A percentile compares a stretch with the other conserved stretches of the same genome.
These are phyloP conservation scores for Endoconidiophora laricicola DNA, from an alignment of 2,329 filamentous ascomycete genomes.

Conservation along the genomic window DNA sequence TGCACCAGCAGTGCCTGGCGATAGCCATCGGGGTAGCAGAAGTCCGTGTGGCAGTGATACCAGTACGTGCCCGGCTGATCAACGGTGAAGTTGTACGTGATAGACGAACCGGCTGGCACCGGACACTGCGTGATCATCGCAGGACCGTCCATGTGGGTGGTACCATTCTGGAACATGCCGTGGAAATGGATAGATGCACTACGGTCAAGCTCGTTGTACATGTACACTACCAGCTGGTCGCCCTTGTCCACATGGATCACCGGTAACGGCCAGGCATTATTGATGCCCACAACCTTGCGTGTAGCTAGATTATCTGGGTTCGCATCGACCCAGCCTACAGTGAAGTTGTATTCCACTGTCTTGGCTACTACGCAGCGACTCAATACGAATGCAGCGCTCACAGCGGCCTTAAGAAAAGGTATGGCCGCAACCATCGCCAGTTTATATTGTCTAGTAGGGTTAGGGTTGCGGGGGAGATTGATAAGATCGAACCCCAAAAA, in stretches of 20 bases:
- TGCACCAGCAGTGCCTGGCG: conserved; percentile 39
- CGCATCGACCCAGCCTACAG: conserved; percentile 42
- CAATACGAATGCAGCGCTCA: conserved; percentile 15
- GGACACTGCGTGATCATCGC: conserved; percentile 39
- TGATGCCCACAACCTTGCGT: conserved; percentile 47
- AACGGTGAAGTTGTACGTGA: conserved; percentile 42
- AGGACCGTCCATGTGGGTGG: conserved; percentile 43
- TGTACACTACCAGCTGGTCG: conserved; percentile 32
- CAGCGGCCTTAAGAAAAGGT: conserved; percentile 13
- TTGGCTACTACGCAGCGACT: conserved; percentile 13
- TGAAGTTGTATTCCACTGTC: conserved; percentile 40
- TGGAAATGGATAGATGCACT: conserved; percentile 42
- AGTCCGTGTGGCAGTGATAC: conserved; percentile 39
- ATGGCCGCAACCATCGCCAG: conserved; percentile 3
- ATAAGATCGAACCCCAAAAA: background rate
- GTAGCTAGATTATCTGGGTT: conserved; percentile 41
- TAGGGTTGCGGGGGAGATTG: background rate
- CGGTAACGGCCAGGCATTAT: conserved; percentile 48
- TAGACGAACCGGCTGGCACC: conserved; percentile 32
- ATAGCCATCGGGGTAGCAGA: conserved; percentile 42
- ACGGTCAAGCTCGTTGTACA: conserved; percentile 34
- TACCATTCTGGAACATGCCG: conserved; percentile 42
- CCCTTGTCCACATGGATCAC: conserved; percentile 37
- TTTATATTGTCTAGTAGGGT: background rate
- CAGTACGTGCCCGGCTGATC: conserved; percentile 43